Evolutionary conservation across 1,284 basidiomycete genomes (phyloP), one percentile per base, ranked within the genome.

Genomic region (Schizopora paradoxa): DNA sequence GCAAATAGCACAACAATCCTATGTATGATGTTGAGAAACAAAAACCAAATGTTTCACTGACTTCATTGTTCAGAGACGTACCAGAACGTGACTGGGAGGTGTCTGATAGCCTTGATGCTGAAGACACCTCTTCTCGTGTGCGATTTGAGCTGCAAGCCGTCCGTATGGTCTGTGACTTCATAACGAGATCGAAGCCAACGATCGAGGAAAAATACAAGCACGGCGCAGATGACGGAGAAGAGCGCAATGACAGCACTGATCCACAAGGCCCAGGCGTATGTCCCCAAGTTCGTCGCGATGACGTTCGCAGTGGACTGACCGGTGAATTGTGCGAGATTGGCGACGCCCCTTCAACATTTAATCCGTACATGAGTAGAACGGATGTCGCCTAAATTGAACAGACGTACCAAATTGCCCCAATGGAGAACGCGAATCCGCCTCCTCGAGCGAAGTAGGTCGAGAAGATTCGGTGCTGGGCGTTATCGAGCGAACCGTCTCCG

Each of bases 391-490:
- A 35, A 5, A 19, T 6, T 25, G 8, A 6, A 10, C 14, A 31
- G 19, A 4, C 3, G n/a, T 11, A 48, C 57, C 36, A 32, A 62
- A n/a, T n/a, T n/a, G n/a, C n/a, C n/a, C 67, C 66, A 43, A 69
- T 68, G 18, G 66, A 68, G 53, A 66, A 66, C 10, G 66, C 69
- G 41, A 68, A 67, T 13, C 69, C 69, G 23, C 59, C 58, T 13
- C 69, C 69, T 8, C 67, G 66, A 1, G 66, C 67, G 43, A 72
- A 70, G 54, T 72, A 72, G 2, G 69, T 70, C 25, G 68, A 66
- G 56, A 72, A 69, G 25, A 72, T 69, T 23, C 68, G 60, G 51
- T 72, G 69, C 54, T 72, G 69, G 5, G 69, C 69, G 48, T 70
- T 72, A 55, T 72, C 69, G 25, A 72, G 55, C 27, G 67, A 69